phyloP scores from a whole-genome alignment of 2,329 filamentous ascomycete species.

The Sporothrix schenckii region DNA sequence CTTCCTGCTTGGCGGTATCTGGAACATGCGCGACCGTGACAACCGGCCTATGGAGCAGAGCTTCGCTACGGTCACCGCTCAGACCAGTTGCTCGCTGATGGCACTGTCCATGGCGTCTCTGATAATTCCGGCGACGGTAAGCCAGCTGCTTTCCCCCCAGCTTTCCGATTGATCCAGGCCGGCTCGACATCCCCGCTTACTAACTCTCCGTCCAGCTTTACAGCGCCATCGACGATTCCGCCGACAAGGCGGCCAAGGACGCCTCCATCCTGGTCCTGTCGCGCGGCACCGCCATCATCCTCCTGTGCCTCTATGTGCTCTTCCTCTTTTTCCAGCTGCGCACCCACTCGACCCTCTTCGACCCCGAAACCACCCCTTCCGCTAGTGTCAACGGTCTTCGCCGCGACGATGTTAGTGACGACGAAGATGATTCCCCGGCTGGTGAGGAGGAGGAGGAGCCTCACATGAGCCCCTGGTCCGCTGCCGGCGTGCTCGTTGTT shows the following conservation, averaged over 20 bases:
- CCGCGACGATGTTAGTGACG: conserved; percentile 34
- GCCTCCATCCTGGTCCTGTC: conserved; percentile 70
- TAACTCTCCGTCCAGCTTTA: conserved; percentile 56
- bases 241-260: conserved; percentile 48
- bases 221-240: conserved; percentile 59
- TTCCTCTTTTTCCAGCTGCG: conserved; percentile 79
- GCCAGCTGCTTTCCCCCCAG: conserved; percentile 33
- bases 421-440: conserved; percentile 41
- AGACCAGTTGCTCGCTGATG: conserved; percentile 76
- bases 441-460: conserved; percentile 50
- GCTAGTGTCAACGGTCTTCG: conserved; percentile 30
- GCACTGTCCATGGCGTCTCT: conserved; percentile 74
- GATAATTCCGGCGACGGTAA: conserved; percentile 73
- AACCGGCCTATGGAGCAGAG: conserved; percentile 66
- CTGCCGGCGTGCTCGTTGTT: conserved; percentile 66
- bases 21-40: conserved; percentile 59
- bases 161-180: background rate
- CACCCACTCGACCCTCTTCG: conserved; percentile 74
- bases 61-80: conserved; percentile 76
- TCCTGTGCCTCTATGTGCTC: conserved; percentile 72
- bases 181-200: background rate
- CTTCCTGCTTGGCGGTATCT: conserved; percentile 75
- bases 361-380: conserved; percentile 50
- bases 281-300: conserved; percentile 73
- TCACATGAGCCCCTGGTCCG: conserved; percentile 65